These are phyloP conservation scores for Taiozyma onychis DNA, from an alignment of 1,139 yeast genomes.

Conservation along the genomic window DNA sequence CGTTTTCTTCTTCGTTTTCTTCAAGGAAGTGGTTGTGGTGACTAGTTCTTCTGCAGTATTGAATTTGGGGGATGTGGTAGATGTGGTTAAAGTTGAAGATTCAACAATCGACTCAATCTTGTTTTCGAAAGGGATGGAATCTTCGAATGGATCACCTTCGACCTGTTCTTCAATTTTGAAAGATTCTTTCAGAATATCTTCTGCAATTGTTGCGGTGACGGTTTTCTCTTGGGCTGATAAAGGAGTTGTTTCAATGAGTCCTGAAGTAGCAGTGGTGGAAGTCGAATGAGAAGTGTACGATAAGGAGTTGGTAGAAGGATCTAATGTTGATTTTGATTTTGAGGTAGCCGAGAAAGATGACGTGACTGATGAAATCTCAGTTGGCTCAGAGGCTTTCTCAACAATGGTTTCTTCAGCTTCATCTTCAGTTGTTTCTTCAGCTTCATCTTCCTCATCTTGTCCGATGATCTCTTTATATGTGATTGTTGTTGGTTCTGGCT, in stretches of 20 bases:
- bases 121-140: not conserved
- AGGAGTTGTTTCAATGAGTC: not conserved
- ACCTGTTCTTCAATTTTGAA: not conserved
- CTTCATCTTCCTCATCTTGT: not conserved
- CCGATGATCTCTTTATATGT: not conserved
- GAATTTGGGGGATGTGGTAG: not conserved
- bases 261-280: not conserved
- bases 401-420: not conserved
- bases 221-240: not conserved
- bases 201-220: not conserved
- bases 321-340: not conserved
- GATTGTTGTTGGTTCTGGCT: not conserved
- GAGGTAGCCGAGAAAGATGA: not conserved
- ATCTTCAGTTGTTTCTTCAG: not conserved
- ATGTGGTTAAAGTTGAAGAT: not conserved
- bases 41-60: not conserved
- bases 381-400: not conserved
- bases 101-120: not conserved
- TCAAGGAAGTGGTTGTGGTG: not conserved
- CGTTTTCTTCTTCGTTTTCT: not conserved
- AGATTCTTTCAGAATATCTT: not conserved
- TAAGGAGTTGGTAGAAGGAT: not conserved
- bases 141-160: not conserved
- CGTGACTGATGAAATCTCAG: not conserved
- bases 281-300: not conserved